Base-by-base conservation (phyloP, 148 eudicot genomes). In the Fagopyrum tataricum region DNA sequence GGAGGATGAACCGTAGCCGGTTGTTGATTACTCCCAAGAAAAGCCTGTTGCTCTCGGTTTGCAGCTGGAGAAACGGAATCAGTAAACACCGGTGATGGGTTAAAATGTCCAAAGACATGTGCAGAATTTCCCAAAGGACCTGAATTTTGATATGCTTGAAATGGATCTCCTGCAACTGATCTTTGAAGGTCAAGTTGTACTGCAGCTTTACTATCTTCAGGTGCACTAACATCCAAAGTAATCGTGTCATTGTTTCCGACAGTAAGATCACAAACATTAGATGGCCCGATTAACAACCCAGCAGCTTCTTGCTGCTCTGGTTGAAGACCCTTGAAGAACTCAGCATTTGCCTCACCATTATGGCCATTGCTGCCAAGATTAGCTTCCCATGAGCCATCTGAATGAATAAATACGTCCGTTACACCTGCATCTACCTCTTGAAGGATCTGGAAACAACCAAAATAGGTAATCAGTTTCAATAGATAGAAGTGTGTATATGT, bases 381-480 rank as follows among this genome's bases (percentile, higher is more conserved):
- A 76, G 91, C 80, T 56, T 83, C 81, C 95, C 95, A 94, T 17
- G 93, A 89, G 39, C 95, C 96, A 77, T 94, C 97, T 8, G 81
- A 83, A 48, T 89, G 79, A 47, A 94, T 79, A 9, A 85, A 83
- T 73, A 94, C 88, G 79, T 84, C 88, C 4, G 77, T 67, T 68
- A 87, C 85, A 72, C 83, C 76, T 62, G 85, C 85, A 37, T 77
- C 89, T 23, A 83, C 87, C 79, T 94, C 97, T 78, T 82, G 78
- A 75, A 94, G 79, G 71, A 86, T 79, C 98, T 93, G 78, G 67
- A 73, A 47, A 75, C 18, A 64, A 85, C 20, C 20, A 67, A 67
- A 66, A 64, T 15, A 44, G 49, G 26, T 24, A 58, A 26, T 74
- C 15, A 40, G 31, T 9, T 61, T 47, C 14, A 21, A n/a, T 21